Evolutionary conservation across 2,329 filamentous ascomycete species (phyloP).

Genomic region (Epichloe hybrida): DNA sequence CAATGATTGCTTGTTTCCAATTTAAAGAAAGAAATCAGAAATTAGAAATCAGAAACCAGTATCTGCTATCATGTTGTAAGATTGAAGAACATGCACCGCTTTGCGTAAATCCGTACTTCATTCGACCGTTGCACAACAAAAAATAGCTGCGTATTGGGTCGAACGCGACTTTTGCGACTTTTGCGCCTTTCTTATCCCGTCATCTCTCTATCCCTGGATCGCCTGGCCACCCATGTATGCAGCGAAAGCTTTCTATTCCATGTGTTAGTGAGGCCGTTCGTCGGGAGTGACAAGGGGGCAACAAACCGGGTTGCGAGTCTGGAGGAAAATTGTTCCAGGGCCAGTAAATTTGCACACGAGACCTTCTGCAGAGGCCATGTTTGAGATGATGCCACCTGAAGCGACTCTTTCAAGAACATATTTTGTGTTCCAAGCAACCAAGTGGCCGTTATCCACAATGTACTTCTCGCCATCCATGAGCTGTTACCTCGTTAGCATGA

Average conservation of each 20-base stretch:
- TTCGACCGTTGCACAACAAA: not conserved
- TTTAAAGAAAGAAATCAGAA: too few relatives aligned
- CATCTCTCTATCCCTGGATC: constrained; percentile 15
- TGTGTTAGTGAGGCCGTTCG: not conserved
- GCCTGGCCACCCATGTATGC: constrained; percentile 38
- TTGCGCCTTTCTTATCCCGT: not conserved
- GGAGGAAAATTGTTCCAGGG: constrained; percentile 81
- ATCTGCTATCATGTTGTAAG: too few relatives aligned
- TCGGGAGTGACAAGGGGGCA: constrained; percentile 13
- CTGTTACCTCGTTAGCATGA: constrained; percentile 15
- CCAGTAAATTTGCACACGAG: constrained; percentile 90
- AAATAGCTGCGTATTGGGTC: not conserved
- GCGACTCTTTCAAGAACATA: constrained; percentile 84
- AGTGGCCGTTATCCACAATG: constrained; percentile 82
- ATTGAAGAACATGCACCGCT: too few relatives aligned
- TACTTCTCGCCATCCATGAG: constrained; percentile 65
- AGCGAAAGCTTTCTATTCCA: constrained; percentile 33
- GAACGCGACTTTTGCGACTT: not conserved
- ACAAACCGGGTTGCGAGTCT: constrained; percentile 67
- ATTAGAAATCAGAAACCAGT: too few relatives aligned
- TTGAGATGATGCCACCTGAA: constrained; percentile 86
- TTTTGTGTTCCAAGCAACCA: constrained; percentile 94
- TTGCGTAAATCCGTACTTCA: too few relatives aligned
- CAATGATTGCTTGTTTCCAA: too few relatives aligned
- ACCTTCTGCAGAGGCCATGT: constrained; percentile 68